Base-by-base conservation (phyloP, 108 stramenopile species). In the Pelagomonas calceolata region DNA sequence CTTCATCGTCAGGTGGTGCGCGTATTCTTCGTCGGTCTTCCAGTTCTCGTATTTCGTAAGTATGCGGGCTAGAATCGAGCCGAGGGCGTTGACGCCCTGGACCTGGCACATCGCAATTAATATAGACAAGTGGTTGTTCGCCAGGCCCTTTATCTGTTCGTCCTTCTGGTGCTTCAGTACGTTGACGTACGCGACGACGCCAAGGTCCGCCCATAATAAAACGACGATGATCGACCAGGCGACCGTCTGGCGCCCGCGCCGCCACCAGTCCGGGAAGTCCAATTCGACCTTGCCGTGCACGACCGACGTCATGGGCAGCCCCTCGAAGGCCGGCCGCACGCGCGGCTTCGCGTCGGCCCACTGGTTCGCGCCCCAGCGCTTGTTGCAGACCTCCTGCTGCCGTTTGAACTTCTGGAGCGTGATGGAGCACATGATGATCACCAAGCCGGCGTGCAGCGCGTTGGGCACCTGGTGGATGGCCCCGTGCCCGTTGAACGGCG, bases 1-100 rank as follows among this genome's bases (percentile, higher is more conserved):
- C 76, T 81, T 60, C 51, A 1, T 4, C 51, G 51, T 60, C 21
- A 60, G 51, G 21, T 16, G 26, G 51, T 16, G 0, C 51, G 51
- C 51, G 51, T 60, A 60, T 26, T 60, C 21, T 3, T 17, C 51
- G 51, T 60, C 51, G 21, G 51, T 60, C 51, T 60, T 60, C 51
- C 51, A 60, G 51, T 60, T 60, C 51, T 60, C 51, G 7, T 26
- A 26, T 26, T 26, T 1, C 51, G 51, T 60, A 1, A 60, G 3
- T 17, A 1, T 16, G 7, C 51, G 51, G 21, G 51, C 51, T 17
- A 60, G 7, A 3, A 26, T 3, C 21, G 18, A 4, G 21, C 10
- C 18, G 26, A 60, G 51, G 21, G 3, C 26, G 51, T 60, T 60
- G 0, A 60, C 18, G 7, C 18, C 51, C 51, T 60, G 51, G 7